Base-by-base conservation (phyloP, 768 basidiomycete genomes). In the Pisolithus sp. region DNA sequence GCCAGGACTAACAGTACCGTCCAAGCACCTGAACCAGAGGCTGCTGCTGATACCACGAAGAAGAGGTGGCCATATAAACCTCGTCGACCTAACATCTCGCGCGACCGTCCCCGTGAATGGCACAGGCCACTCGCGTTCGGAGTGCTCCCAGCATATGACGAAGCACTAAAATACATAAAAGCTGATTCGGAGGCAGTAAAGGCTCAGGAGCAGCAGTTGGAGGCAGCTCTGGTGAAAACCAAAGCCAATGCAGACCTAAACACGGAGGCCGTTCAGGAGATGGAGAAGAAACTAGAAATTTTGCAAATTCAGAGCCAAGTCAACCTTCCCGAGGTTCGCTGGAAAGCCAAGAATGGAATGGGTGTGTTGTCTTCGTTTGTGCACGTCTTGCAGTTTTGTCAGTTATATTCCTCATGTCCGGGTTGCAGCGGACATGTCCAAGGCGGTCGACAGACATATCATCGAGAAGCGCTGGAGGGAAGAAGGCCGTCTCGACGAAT, bases 381-480 rank as follows among this genome's bases (percentile, higher is more conserved):
- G 20, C 18, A 20, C 10, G 31, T 31, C 46, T 20, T 34, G 31
- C 10, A 12, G 6, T 37, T 18, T 47, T 4, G 18, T 4, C 12
- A 5, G 6, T 47, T 31, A 23, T 1, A 36, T 4, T 18, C n/a
- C 38, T 41, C 39, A 28, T 44, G 13, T 37, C 52, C 49, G 26
- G 31, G 39, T 53, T 20, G 5, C 51, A 88, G 87, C 75, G 59
- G 81, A 89, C 65, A 77, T 86, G 81, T 71, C 68, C n/a, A 79
- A 77, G 52, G 74, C 79, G 1, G 79, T 83, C 1, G 85, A 90
- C 62, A 77, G 92, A n/a, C 81, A 90, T 63, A 71, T 98, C 28
- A 69, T 85, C 4, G 91, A 95, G 67, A 80, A 87, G 59, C 76
- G 78, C 59, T 98, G 93, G 95, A 76, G 89, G 51, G 84, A 84